These are phyloP conservation scores for Mucor circinelloides DNA, from an alignment of 371 early-diverging fungal species.

Conservation along the genomic window DNA sequence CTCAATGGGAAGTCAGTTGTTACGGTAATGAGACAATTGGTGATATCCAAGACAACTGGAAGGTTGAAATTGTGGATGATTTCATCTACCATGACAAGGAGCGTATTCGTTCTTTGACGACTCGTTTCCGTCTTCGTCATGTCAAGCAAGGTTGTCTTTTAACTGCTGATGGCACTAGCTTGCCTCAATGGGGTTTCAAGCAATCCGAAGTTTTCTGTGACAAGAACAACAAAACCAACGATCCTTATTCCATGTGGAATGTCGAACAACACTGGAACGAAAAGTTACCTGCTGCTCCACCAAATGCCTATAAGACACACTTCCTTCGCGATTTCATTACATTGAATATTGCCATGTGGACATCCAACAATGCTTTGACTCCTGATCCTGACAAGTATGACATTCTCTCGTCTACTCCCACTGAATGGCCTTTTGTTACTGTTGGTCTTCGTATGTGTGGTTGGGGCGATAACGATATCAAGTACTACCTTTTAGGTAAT, in stretches of 20 bases:
- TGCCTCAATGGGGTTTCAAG: conserved; percentile 99
- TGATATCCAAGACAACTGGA: conserved; percentile 92
- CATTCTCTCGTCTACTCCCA: conserved; percentile 84
- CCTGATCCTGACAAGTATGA: conserved; percentile 98
- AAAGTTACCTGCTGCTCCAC: conserved; percentile 63
- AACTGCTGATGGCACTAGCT: conserved; percentile 70
- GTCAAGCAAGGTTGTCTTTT: conserved; percentile 81
- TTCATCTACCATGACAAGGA: conserved; percentile 41
- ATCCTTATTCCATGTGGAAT: conserved; percentile 91
- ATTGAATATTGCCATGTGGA: conserved; percentile 97
- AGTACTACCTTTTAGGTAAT: conserved; percentile 97
- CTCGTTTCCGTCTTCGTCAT: conserved; percentile 90
- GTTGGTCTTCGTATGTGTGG: conserved; percentile 97
- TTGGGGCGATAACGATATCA: conserved; percentile 90
- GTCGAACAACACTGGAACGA: conserved; percentile 91
- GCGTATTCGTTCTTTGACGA: conserved; percentile 77
- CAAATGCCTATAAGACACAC: conserved; percentile 68
- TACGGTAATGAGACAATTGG: conserved; percentile 74
- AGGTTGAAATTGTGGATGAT: conserved; percentile 84
- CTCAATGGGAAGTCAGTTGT: conserved; percentile 89
- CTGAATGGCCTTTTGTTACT: conserved; percentile 93
- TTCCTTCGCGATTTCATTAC: conserved; percentile 93
- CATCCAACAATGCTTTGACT: conserved; percentile 95
- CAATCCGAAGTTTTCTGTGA: conserved; percentile 96
- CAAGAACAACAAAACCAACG: conserved; percentile 60